phyloP scores from a whole-genome alignment of 1,284 basidiomycete genomes.

The Meira nashicola region DNA sequence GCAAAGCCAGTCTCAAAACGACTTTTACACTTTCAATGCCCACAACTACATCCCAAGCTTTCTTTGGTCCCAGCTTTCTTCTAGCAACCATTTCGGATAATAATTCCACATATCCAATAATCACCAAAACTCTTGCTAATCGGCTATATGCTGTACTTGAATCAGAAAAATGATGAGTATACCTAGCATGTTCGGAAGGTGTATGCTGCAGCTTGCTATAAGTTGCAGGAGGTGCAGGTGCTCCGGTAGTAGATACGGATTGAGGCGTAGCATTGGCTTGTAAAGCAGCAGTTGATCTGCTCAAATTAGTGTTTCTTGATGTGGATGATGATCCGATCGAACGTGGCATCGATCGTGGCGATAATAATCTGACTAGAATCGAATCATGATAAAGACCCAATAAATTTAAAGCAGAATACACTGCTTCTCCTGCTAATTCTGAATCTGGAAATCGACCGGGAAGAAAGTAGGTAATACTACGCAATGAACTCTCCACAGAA shows the following conservation, averaged over 20 bases:
- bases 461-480: slow-evolving; percentile 87
- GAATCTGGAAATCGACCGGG: slow-evolving; percentile 95
- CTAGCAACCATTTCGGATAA: slow-evolving; percentile 54
- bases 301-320: background rate
- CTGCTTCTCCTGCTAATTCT: slow-evolving; percentile 75
- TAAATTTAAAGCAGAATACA: slow-evolving; percentile 54
- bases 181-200: slow-evolving; percentile 54
- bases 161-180: slow-evolving; percentile 52
- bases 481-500: slow-evolving; percentile 76
- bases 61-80: slow-evolving; percentile 38
- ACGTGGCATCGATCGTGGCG: slow-evolving; percentile 12
- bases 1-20: slow-evolving; percentile 49
- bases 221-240: slow-evolving; percentile 8
- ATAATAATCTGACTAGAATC: slow-evolving; percentile 50
- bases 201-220: slow-evolving; percentile 20
- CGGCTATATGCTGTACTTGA: slow-evolving; percentile 44
- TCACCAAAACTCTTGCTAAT: slow-evolving; percentile 45
- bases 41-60: slow-evolving; percentile 54
- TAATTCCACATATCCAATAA: slow-evolving; percentile 52
- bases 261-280: background rate
- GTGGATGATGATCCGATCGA: slow-evolving; percentile 5
- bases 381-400: slow-evolving; percentile 56
- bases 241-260: slow-evolving; percentile 1
- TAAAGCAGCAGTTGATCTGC: background rate
- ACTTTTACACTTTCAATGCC: slow-evolving; percentile 54